These are phyloP conservation scores for Simmondsia chinensis DNA, from an alignment of 148 eudicot species.

Conservation along the genomic window DNA sequence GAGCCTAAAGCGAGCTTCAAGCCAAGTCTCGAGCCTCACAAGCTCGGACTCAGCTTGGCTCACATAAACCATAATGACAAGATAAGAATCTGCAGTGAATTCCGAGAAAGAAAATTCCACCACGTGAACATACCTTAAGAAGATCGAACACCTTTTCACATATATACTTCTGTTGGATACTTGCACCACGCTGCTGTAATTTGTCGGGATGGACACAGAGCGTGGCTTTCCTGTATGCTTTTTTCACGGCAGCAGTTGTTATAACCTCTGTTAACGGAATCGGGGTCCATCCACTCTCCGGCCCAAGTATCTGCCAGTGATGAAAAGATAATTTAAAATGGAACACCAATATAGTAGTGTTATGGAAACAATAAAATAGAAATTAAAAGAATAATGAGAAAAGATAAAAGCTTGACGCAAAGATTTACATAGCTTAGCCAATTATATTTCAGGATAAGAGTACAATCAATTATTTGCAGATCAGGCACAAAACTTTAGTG, in stretches of 20 bases:
- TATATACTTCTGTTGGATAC: constrained; percentile 79
- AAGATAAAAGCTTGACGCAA: no score
- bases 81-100: no score
- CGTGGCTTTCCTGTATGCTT: constrained; percentile 94
- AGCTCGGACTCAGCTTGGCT: no score
- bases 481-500: no score
- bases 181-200: constrained; percentile 95
- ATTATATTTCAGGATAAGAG: no score
- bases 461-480: no score
- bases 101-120: background rate
- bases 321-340: background rate
- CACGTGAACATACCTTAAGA: constrained; percentile 55
- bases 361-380: no score
- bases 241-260: constrained; percentile 87
- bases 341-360: background rate
- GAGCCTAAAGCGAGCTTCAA: no score
- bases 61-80: no score
- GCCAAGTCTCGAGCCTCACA: no score
- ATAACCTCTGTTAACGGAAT: constrained; percentile 86
- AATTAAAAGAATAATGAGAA: background rate
- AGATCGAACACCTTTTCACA: constrained; percentile 99
- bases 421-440: no score
- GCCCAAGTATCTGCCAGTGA: constrained; percentile 78
- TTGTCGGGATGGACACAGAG: constrained; percentile 98
- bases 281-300: constrained; percentile 96